Conservation (phyloP, 192 early-diverging fungal genomes). For the Mortierella antarctica region DNA sequence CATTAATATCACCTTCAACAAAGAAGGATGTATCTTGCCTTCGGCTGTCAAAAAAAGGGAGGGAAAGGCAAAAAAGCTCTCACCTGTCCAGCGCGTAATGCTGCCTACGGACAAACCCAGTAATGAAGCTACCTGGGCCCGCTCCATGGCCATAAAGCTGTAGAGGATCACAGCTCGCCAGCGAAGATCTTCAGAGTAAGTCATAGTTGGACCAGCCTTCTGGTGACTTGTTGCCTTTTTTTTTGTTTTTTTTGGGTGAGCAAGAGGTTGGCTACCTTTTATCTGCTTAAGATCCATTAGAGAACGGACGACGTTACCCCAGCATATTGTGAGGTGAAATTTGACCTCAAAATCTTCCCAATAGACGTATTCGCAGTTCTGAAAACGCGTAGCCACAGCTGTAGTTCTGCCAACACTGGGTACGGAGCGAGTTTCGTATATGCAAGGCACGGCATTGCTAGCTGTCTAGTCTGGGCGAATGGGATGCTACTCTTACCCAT, state of each 20-base stretch:
- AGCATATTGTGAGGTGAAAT: neutral
- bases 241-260: neutral
- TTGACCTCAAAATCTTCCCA: neutral
- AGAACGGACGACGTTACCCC: neutral
- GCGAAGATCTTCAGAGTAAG: neutral
- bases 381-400: neutral
- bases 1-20: too few relatives aligned
- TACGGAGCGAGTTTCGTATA: neutral
- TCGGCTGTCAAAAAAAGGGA: too few relatives aligned
- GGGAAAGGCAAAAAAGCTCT: neutral
- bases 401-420: neutral
- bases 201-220: neutral
- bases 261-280: neutral
- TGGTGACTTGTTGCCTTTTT: neutral
- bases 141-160: slow-evolving; percentile 1
- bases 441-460: neutral
- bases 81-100: neutral
- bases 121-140: neutral
- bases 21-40: too few relatives aligned
- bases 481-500: neutral
- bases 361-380: neutral
- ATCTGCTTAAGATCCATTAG: neutral
- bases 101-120: neutral
- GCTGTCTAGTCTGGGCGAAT: neutral
- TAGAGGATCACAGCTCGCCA: neutral